Conservation (phyloP, 257 asterid species). For the Vinca minor region DNA sequence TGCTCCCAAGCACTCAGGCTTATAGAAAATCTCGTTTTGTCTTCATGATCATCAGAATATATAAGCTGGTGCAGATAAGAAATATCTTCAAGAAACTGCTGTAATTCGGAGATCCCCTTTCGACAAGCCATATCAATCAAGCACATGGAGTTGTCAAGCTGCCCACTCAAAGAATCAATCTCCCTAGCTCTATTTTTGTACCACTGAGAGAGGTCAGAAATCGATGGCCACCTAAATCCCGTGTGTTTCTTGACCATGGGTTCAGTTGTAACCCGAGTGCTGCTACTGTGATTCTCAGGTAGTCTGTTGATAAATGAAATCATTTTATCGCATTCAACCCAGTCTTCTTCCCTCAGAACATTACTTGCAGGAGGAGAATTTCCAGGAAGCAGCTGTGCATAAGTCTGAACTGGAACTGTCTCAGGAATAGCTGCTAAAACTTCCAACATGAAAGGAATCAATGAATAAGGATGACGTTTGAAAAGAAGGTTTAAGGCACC, state of each 20-base stretch:
- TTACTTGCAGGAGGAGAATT: constrained; percentile 56
- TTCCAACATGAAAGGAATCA: constrained; percentile 67
- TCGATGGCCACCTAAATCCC: constrained; percentile 76
- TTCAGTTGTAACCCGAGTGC: constrained; percentile 60
- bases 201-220: constrained; percentile 72
- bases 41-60: constrained; percentile 50
- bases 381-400: constrained; percentile 91
- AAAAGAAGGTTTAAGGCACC: constrained; percentile 90
- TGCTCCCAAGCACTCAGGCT: constrained; percentile 74
- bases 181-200: constrained; percentile 87
- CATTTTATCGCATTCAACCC: constrained; percentile 88
- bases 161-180: constrained; percentile 86
- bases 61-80: constrained; percentile 70
- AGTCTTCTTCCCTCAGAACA: constrained; percentile 72
- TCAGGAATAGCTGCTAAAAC: constrained; percentile 95
- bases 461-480: constrained; percentile 86
- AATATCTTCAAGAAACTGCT: constrained; percentile 64
- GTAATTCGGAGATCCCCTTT: constrained; percentile 67
- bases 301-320: constrained; percentile 37
- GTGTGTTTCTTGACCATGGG: constrained; percentile 51
- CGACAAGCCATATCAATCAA: constrained; percentile 80
- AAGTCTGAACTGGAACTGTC: constrained; percentile 87
- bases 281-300: constrained; percentile 35
- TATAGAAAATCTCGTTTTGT: constrained; percentile 44
- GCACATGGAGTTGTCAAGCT: constrained; percentile 73